These are phyloP conservation scores for Dryas integrifolia DNA, from an alignment of 331 rosid genomes.

Conservation along the genomic window DNA sequence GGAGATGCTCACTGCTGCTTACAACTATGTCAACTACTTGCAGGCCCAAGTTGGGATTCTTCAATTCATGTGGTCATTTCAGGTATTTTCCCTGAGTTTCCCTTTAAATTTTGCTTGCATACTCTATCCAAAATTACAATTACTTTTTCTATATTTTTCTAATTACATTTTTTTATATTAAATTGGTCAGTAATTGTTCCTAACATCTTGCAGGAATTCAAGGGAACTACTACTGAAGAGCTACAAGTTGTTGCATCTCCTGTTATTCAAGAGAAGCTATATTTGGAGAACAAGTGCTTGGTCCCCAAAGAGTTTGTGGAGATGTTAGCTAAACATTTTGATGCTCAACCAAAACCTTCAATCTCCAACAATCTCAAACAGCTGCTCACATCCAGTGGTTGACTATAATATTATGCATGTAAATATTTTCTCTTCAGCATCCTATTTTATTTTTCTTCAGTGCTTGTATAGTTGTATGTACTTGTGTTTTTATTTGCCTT, in stretches of 20 bases:
- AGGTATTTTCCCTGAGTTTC: constrained; percentile 20
- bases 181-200: not conserved
- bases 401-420: not conserved
- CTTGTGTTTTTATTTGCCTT: not conserved
- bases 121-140: not conserved
- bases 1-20: constrained; percentile 75
- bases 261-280: constrained; percentile 61
- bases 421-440: not conserved
- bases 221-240: constrained; percentile 32
- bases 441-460: not conserved
- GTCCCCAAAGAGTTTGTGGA: constrained; percentile 44
- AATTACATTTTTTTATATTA: not conserved
- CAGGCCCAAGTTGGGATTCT: constrained; percentile 61
- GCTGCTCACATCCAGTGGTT: not conserved
- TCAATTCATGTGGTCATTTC: constrained; percentile 31
- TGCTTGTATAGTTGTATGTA: not conserved
- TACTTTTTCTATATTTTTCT: not conserved
- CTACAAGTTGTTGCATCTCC: constrained; percentile 40
- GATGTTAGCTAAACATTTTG: constrained; percentile 30
- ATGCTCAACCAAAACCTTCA: constrained; percentile 8
- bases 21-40: constrained; percentile 65
- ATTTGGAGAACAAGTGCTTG: constrained; percentile 55
- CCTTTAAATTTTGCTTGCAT: not conserved
- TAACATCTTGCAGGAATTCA: constrained; percentile 25
- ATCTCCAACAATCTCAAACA: constrained; percentile 9